Base-by-base conservation (phyloP, 345 rosid genomes). In the Tarenaya hassleriana region DNA sequence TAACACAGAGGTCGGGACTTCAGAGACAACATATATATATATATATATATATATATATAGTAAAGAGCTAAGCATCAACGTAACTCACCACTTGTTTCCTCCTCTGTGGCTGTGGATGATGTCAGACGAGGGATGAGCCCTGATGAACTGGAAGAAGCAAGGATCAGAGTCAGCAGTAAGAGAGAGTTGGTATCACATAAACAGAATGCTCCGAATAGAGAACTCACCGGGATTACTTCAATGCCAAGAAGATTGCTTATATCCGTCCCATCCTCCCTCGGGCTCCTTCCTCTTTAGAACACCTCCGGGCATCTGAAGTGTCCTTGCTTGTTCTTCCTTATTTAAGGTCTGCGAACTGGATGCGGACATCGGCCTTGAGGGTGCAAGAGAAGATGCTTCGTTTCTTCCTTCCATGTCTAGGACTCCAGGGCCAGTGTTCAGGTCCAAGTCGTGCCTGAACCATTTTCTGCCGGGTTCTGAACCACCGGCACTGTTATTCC, bases 251-350 rank as follows among this genome's bases (percentile, higher is more conserved):
- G 83, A 52, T 32, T 82, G 94, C 72, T 70, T 84, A 65, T 79
- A 81, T 41, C 86, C 79, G 59, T 91, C 98, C 95, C 90, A 84
- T 33, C 96, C 88, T 17, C 94, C 95, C 2, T 88, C 98, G 15
- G 95, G 88, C 44, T 88, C 97, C 64, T 83, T 92, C 67, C 91
- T 83, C 77, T 78, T 88, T 18, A 75, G 66, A 41, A 71, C 18
- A 16, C 88, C 78, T 42, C 84, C 76, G 27, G 79, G 50, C 56
- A 75, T 55, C 52, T 83, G 95, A 75, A 73, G 88, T 67, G 81
- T 75, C 73, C 90, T 81, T 47, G 79, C 64, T 57, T 79, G 88
- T 56, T 88, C 95, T 47, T 85, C 95, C 14, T 77, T 49, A n/a
- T n/a, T n/a, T 46, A 69, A 58, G 47, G 75, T 68, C 60, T 77